Evolutionary conservation across 129 eudicot species (phyloP).

Genomic region (Flaveria linearis): DNA sequence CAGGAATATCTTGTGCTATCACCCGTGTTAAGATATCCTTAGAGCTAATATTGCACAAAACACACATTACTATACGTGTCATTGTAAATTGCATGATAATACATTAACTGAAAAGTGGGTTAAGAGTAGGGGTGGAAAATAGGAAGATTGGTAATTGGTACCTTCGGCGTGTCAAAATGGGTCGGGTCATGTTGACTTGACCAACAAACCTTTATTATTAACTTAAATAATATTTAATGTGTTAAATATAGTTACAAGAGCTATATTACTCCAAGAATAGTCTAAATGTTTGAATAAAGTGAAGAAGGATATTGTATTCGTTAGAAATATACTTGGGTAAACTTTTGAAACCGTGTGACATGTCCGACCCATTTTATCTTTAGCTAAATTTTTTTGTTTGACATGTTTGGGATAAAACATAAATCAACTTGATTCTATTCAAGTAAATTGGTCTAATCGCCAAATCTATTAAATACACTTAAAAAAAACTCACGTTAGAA

Average conservation of each 20-base stretch:
- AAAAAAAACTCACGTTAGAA: constrained; percentile 69
- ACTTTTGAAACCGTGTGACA: neutral
- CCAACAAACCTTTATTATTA: neutral
- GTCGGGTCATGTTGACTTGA: neutral
- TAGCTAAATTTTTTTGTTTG: neutral
- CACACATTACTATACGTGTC: neutral
- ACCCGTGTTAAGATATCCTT: constrained; percentile 88
- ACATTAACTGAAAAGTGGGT: neutral
- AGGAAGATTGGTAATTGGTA: neutral
- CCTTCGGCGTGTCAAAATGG: too few relatives aligned
- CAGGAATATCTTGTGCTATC: constrained; percentile 80
- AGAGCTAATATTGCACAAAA: constrained; percentile 46
- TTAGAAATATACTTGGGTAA: neutral
- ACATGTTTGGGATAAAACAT: neutral
- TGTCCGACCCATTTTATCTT: neutral
- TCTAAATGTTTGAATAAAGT: neutral
- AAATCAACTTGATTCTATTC: neutral
- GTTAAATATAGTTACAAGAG: neutral
- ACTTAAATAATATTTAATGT: neutral
- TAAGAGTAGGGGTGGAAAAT: neutral
- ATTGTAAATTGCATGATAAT: neutral
- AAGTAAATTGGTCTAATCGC: neutral
- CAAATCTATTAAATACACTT: constrained; percentile 1
- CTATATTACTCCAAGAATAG: neutral
- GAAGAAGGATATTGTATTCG: neutral